Percentiles rank a stretch among this genome's conserved stretches.
phyloP scores from a whole-genome alignment of 176 grass and related monocot genomes.

The Ensete glaucum region DNA sequence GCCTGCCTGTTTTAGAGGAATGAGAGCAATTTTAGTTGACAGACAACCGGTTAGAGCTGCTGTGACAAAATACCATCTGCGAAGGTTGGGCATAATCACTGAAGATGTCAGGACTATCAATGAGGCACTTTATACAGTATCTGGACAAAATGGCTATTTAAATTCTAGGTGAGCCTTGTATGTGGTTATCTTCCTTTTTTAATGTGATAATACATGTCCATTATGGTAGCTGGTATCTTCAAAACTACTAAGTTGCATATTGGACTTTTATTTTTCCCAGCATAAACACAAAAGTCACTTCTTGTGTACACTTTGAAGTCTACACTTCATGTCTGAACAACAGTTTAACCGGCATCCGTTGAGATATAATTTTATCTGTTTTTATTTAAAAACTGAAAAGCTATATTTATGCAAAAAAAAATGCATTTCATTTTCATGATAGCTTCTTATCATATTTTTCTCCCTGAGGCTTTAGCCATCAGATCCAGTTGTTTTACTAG shows the following conservation, averaged over 20 bases:
- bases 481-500: too few species aligned
- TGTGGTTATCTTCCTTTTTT: not conserved
- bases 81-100: constrained; percentile 1
- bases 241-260: too few species aligned
- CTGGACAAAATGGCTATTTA: not conserved
- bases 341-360: too few species aligned
- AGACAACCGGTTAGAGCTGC: not conserved
- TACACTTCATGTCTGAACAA: too few species aligned
- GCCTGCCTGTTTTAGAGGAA: not conserved
- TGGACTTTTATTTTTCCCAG: too few species aligned
- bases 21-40: not conserved
- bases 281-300: too few species aligned
- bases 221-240: not conserved
- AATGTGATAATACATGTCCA: not conserved
- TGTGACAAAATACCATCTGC: constrained; percentile 8
- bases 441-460: too few species aligned
- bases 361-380: not conserved
- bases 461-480: too few species aligned
- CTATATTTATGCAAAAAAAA: too few species aligned
- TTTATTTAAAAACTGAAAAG: not conserved
- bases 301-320: too few species aligned
- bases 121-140: not conserved
- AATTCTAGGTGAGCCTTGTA: not conserved
- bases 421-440: too few species aligned
- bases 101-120: not conserved